Evolutionary conservation across 371 early-diverging fungal species (phyloP), one percentile per base, ranked within the genome.

Genomic region (Lichtheimia ornata): DNA sequence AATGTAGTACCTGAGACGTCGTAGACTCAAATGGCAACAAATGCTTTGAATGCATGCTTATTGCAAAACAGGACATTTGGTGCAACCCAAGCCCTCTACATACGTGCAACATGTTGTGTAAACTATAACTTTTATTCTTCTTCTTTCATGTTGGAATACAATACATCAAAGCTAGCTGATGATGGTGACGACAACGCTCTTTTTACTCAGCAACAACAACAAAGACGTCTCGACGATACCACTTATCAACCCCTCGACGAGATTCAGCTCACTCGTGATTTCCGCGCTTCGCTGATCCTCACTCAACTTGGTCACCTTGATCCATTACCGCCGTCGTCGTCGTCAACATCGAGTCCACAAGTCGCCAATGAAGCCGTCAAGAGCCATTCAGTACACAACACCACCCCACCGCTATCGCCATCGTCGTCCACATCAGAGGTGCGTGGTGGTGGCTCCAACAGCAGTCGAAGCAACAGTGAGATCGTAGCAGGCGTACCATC

Each of bases 261-360:
- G 57, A 64, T 77, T 61, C 59, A 67, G 35, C 50, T 72, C 24
- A 54, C 67, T 25, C 65, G 71, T 30, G 78, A 78, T 64, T 78
- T 78, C 59, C 71, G 75, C n/a, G 66, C 78, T 50, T 77, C 78
- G n/a, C 63, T 74, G 54, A 78, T 78, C 56, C 44, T 78, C 27
- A 73, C 73, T 25, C 70, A 75, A 53, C 58, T 74, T 17, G 66
- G 65, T 18, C 66, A 65, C 11, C 6, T 22, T 47, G 47, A 47
- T 47, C 18, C 47, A 47, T 7, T n/a, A 11, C n/a, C 1, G 14
- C 14, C 47, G 22, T 47, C 47, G 22, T 45, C 45, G 4, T 18
- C 7, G 6, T 45, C 18, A 45, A n/a, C 17, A 47, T 18, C 47
- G 22, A 22, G 18, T 18, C 11, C n/a, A 3, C 47, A 47, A 47